These are phyloP conservation scores for Pleurotus pulmonarius DNA, from an alignment of 768 basidiomycete genomes.

Conservation along the genomic window DNA sequence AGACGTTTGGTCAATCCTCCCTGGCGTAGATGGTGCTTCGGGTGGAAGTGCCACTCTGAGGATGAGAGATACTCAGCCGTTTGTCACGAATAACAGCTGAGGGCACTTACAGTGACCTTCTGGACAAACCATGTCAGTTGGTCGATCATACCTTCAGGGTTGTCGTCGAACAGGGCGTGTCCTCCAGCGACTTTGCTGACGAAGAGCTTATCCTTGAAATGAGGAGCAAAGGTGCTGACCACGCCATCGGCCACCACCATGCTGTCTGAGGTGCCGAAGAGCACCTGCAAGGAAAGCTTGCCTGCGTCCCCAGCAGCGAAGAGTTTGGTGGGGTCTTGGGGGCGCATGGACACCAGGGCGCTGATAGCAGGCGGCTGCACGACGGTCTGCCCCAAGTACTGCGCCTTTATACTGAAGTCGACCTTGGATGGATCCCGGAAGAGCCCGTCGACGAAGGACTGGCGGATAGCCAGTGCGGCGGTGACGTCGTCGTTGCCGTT, in stretches of 20 bases:
- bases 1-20: too few relatives aligned
- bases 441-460: constrained; percentile 21
- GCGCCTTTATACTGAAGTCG: constrained; percentile 19
- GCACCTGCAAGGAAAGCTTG: constrained; percentile 20
- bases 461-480: constrained; percentile 15
- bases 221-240: background rate
- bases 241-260: background rate
- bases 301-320: constrained; percentile 21
- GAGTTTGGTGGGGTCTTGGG: constrained; percentile 22
- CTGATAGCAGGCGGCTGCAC: constrained; percentile 16
- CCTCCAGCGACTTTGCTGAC: background rate
- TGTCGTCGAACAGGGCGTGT: constrained; percentile 1
- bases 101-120: background rate
- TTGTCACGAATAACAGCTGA: too few relatives aligned
- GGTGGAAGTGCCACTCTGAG: too few relatives aligned
- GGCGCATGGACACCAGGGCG: constrained; percentile 18
- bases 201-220: background rate
- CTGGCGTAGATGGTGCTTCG: too few relatives aligned
- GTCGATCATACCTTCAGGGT: background rate
- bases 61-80: too few relatives aligned
- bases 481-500: constrained; percentile 17
- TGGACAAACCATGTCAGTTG: background rate
- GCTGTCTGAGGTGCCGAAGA: constrained; percentile 9
- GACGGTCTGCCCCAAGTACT: constrained; percentile 19
- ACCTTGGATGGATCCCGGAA: constrained; percentile 22